A percentile compares a stretch with the other conserved stretches of the same genome.
phyloP scores from a whole-genome alignment of 2,329 filamentous ascomycete genomes.

The Ambrosiella xylebori region DNA sequence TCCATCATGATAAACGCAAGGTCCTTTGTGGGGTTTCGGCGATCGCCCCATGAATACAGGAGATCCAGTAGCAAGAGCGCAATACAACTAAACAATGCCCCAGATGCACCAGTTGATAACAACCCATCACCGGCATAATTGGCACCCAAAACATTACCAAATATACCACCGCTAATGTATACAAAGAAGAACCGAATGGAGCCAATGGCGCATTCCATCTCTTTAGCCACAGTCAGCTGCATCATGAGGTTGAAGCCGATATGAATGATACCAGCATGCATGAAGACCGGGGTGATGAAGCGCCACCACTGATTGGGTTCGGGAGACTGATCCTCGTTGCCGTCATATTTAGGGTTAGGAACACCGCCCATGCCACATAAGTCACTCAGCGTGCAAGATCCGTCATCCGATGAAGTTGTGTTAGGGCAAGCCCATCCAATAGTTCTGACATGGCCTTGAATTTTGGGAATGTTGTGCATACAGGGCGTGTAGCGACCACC shows the following conservation, averaged over 20 bases:
- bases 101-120: conserved; percentile 76
- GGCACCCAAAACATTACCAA: conserved; percentile 85
- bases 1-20: conserved; percentile 77
- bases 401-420: conserved; percentile 39
- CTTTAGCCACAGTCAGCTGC: conserved; percentile 73
- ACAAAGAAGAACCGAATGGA: conserved; percentile 75
- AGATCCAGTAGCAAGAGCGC: conserved; percentile 78
- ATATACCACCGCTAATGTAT: conserved; percentile 82
- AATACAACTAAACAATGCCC: conserved; percentile 78
- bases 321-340: conserved; percentile 30
- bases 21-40: conserved; percentile 60
- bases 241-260: conserved; percentile 91
- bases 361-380: conserved; percentile 73
- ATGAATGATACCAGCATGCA: conserved; percentile 86
- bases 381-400: conserved; percentile 54
- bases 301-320: conserved; percentile 90
- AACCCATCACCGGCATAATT: conserved; percentile 77
- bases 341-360: conserved; percentile 46
- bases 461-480: conserved; percentile 65
- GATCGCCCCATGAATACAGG: conserved; percentile 79
- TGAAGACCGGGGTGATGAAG: conserved; percentile 88
- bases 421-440: conserved; percentile 69
- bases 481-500: conserved; percentile 82
- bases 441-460: conserved; percentile 34
- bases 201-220: conserved; percentile 86